Base-by-base conservation (phyloP, 2,329 filamentous ascomycete genomes). In the Rhytidhysteron rufulum region DNA sequence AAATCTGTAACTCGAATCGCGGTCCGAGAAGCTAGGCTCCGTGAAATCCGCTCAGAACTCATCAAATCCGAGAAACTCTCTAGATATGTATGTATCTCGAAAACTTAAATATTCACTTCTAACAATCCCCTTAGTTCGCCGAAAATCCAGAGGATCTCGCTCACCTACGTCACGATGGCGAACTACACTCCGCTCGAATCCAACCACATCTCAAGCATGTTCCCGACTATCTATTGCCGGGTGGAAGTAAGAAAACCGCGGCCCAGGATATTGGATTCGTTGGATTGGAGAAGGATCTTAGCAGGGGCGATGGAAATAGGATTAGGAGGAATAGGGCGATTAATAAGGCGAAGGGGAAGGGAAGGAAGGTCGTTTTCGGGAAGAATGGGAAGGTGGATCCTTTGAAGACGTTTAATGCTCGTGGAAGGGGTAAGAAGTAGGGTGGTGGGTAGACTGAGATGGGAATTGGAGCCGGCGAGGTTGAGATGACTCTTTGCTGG, bases 41-140 rank as follows among this genome's bases (percentile, higher is more conserved):
- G 87, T 44, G 91, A 98, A 67, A 77, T 98, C 41, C 80, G 88
- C 39, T 83, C 91, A 62, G 93, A 97, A 65, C 75, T 98, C 10
- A 75, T 96, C 54, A 94, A 95, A 70, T 91, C 85, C 50, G 91
- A 97, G 60, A 96, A 95, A 68, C 72, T 98, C 40, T 90, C 93
- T 67, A 79, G 89, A 41, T 53, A 55, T 33, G 45, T 48, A 39
- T 19, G 45, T 40, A 15, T 7, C 24, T 13, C 24, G 8, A 27
- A 27, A 27, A 27, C 24, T 27, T 13, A 27, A 8, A 7, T 27
- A 27, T 27, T 27, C 24, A 27, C 24, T 27, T 13, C 48, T 57
- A 44, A 58, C 41, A 35, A 31, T 2, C 10, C 11, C 6, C 2
- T 37, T 88, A 97, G 72, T 98, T 97, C 58, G 93, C 97, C 62